These are phyloP conservation scores for Boletus tomentosulus DNA, from an alignment of 768 basidiomycete genomes.

Conservation along the genomic window DNA sequence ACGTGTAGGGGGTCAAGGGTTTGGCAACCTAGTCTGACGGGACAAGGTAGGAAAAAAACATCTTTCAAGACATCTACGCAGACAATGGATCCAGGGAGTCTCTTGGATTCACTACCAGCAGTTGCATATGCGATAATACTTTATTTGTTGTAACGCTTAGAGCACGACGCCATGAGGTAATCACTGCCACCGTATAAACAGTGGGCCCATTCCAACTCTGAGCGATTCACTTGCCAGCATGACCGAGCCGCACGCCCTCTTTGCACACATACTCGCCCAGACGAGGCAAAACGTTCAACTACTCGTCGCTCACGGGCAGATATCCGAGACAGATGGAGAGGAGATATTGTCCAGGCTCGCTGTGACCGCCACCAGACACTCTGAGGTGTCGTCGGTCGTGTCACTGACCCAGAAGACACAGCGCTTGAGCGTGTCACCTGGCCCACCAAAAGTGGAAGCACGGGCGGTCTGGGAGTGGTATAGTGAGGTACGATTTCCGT, in stretches of 20 bases:
- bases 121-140: background rate
- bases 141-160: too few species aligned
- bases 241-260: slow-evolving; percentile 20
- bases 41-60: too few species aligned
- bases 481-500: slow-evolving; percentile 22
- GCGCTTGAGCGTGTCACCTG: slow-evolving; percentile 25
- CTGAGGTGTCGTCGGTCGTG: slow-evolving; percentile 16
- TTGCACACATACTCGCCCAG: slow-evolving; percentile 42
- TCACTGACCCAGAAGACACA: slow-evolving; percentile 22
- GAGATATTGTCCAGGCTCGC: slow-evolving; percentile 39
- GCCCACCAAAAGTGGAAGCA: slow-evolving; percentile 22
- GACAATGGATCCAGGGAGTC: too few species aligned
- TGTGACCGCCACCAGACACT: slow-evolving; percentile 14
- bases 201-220: background rate
- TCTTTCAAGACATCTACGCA: too few species aligned
- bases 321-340: slow-evolving; percentile 37
- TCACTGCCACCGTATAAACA: slow-evolving; percentile 15
- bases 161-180: slow-evolving; percentile 17
- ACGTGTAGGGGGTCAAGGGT: background rate
- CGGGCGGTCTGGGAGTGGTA: slow-evolving; percentile 29
- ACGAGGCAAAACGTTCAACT: slow-evolving; percentile 45
- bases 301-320: slow-evolving; percentile 40
- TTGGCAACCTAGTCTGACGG: too few species aligned
- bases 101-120: background rate
- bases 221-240: slow-evolving; percentile 14